phyloP scores from a whole-genome alignment of 805 yeast genomes.

The Zygotorulaspora chibaensis region DNA sequence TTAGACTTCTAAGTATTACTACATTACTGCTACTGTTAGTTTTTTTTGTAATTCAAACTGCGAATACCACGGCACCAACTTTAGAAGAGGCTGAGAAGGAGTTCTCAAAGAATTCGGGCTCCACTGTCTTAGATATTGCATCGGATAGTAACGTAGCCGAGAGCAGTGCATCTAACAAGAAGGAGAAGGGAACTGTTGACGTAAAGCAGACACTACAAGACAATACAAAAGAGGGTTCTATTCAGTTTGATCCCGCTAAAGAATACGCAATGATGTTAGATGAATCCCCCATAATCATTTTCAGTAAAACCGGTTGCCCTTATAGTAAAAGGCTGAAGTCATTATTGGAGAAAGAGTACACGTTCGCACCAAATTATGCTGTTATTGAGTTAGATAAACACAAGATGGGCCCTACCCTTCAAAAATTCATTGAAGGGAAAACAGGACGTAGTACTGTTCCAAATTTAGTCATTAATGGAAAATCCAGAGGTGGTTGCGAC shows the following conservation, averaged over 20 bases:
- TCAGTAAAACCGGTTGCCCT: slow-evolving; percentile 61
- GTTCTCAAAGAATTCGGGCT: background rate
- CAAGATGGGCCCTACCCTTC: slow-evolving; percentile 69
- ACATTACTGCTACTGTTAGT: slow-evolving; percentile 24
- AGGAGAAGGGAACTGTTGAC: slow-evolving; percentile 3
- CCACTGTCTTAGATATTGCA: slow-evolving; percentile 3
- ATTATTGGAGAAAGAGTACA: slow-evolving; percentile 53
- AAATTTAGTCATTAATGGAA: slow-evolving; percentile 69
- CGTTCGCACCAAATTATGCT: slow-evolving; percentile 64
- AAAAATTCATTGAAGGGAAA: slow-evolving; percentile 58
- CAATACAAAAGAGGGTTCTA: slow-evolving; percentile 12
- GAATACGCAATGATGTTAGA: slow-evolving; percentile 55
- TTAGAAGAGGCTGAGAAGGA: slow-evolving; percentile 8
- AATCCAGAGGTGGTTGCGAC: slow-evolving; percentile 84
- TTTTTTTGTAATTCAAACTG: slow-evolving; percentile 28
- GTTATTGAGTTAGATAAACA: slow-evolving; percentile 83
- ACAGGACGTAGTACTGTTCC: slow-evolving; percentile 90
- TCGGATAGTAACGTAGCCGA: slow-evolving; percentile 13
- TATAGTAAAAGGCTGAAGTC: slow-evolving; percentile 68
- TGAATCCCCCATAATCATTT: slow-evolving; percentile 61
- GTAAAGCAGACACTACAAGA: slow-evolving; percentile 8
- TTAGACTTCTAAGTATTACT: slow-evolving; percentile 28
- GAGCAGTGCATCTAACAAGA: slow-evolving; percentile 19
- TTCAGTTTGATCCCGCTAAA: slow-evolving; percentile 45
- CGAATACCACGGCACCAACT: slow-evolving; percentile 15